Evolutionary conservation across 2,329 filamentous ascomycete species (phyloP).

Genomic region (Lachnellula subtilissima): DNA sequence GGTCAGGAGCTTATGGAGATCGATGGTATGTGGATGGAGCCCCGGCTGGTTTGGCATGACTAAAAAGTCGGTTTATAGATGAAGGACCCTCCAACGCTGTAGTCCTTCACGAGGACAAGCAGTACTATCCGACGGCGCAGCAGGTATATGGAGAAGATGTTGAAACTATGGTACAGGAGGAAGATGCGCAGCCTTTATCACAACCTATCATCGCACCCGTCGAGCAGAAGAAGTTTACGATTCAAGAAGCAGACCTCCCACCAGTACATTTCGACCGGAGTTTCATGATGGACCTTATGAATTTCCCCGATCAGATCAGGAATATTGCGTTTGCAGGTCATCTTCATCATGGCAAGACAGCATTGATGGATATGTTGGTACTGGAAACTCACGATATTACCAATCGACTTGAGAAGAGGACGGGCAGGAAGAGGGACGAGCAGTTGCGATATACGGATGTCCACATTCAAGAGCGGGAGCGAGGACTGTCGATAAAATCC

Average conservation of each 20-base stretch:
- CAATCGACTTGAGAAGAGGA: conserved; percentile 72
- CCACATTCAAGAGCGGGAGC: conserved; percentile 80
- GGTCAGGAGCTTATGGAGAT: conserved; percentile 91
- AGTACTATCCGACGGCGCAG: conserved; percentile 97
- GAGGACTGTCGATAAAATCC: conserved; percentile 87
- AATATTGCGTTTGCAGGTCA: conserved; percentile 92
- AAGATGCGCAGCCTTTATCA: conserved; percentile 88
- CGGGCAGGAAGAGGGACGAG: conserved; percentile 77
- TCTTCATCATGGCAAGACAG: conserved; percentile 95
- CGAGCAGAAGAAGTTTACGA: conserved; percentile 91
- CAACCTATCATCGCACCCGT: conserved; percentile 92
- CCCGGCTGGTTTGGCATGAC: conserved; percentile 10
- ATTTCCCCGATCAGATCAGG: conserved; percentile 87
- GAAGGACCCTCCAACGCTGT: conserved; percentile 92
- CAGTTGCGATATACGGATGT: conserved; percentile 93
- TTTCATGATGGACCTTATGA: conserved; percentile 95
- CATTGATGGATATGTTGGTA: conserved; percentile 97
- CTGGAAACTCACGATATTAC: conserved; percentile 88
- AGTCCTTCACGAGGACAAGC: conserved; percentile 97
- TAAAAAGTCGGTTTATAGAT: conserved; percentile 41
- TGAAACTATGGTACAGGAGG: conserved; percentile 92
- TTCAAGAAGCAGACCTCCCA: conserved; percentile 87
- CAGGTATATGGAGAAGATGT: conserved; percentile 94
- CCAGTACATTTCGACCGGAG: conserved; percentile 80
- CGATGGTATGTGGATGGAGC: conserved; percentile 54